Base-by-base conservation (phyloP, 2,329 filamentous ascomycete species). In the Penicillium thymicola region DNA sequence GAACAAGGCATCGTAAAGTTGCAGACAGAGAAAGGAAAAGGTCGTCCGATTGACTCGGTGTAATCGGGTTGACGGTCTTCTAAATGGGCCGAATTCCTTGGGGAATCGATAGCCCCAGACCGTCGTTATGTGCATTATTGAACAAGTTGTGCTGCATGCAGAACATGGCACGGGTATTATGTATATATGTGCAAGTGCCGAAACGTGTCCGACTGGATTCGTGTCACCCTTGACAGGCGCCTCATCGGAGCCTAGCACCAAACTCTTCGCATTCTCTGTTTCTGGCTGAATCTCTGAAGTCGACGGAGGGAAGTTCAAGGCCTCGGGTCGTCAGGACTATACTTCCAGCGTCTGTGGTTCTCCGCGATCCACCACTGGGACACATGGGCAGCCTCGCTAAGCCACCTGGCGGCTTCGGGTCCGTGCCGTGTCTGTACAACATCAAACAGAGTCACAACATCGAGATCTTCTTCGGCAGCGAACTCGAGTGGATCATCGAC, bases 301-400 rank as follows among this genome's bases (percentile, higher is more conserved):
- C 18, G 5, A 3, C 13, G 2, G 13, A 32, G 28, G 7, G 18
- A 21, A 21, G 25, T 43, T 42, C 37, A 43, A 28, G 21, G 21
- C 11, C 16, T 38, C 27, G 51, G 23, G 11, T 53, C 34, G 18
- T 53, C 34, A n/a, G 61, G 61, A 21, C 55, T 48, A 27, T 53
- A 66, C 52, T 61, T 55, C 23, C 62, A 66, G 16, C 64, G 62
- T 10, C 54, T 52, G 54, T 59, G 59, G 16, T 66, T 70, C 57
- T 78, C 75, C 47, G 66, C 61, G n/a, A 74, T 67, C 73, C 74
- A 76, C 75, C 75, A 78, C 46, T 65, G 65, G 6, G 67, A 71
- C 7, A 75, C 65, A 38, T 67, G 64, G 14, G 70, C 70, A 0
- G 75, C 75, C 37, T 75, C 66, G 5, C 55, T 45, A 3, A 72